Evolutionary conservation across 257 asterid species (phyloP).

Genomic region (Nicotiana benthamiana): DNA sequence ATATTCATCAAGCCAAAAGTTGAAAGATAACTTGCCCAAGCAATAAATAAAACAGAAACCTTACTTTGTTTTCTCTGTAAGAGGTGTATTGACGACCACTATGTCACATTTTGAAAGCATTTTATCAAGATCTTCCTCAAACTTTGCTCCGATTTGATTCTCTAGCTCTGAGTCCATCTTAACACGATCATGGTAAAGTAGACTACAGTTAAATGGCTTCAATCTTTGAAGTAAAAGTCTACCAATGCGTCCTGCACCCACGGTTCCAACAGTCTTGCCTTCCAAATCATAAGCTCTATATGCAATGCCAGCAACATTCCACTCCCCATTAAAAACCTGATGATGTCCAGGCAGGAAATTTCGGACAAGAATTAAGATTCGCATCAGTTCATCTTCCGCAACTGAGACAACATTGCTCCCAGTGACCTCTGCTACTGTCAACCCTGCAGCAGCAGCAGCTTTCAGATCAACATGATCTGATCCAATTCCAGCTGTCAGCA

Average conservation of each 20-base stretch:
- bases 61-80: slow-evolving; percentile 89
- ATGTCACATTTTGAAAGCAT: slow-evolving; percentile 96
- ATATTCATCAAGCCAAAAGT: background rate
- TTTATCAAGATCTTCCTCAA: slow-evolving; percentile 78
- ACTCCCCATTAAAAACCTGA: slow-evolving; percentile 79
- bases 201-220: slow-evolving; percentile 89
- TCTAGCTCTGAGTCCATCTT: slow-evolving; percentile 70
- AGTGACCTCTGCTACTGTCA: slow-evolving; percentile 97
- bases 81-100: slow-evolving; percentile 81
- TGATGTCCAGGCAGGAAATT: slow-evolving; percentile 86
- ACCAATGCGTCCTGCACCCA: slow-evolving; percentile 97
- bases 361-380: slow-evolving; percentile 88
- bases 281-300: slow-evolving; percentile 92
- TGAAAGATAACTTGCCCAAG: background rate
- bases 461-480: slow-evolving; percentile 91
- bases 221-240: slow-evolving; percentile 74
- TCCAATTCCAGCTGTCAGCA: slow-evolving; percentile 97
- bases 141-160: slow-evolving; percentile 68
- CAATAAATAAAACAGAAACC: background rate
- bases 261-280: slow-evolving; percentile 98
- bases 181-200: slow-evolving; percentile 84
- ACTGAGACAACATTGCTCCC: slow-evolving; percentile 93
- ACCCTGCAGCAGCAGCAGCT: slow-evolving; percentile 96
- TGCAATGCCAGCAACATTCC: slow-evolving; percentile 91
- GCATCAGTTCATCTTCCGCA: slow-evolving; percentile 98